Base-by-base conservation (phyloP, 2,329 filamentous ascomycete species). In the Dothidotthia symphoricarpi region DNA sequence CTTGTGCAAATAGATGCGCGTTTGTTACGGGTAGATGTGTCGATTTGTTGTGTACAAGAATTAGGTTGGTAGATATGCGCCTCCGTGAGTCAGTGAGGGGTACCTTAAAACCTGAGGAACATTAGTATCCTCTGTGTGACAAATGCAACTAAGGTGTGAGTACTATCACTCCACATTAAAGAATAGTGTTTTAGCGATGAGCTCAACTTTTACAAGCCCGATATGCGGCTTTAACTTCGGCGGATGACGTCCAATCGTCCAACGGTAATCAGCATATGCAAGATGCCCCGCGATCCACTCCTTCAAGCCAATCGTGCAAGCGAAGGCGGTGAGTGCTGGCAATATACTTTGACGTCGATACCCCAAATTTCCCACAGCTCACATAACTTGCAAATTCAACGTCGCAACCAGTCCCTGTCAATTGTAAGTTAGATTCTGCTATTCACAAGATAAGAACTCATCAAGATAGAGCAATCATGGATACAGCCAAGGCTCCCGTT, bases 401-500 rank as follows among this genome's bases (percentile, higher is more conserved):
- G 19, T 22, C 19, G 19, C 5, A 9, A 22, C 19, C 9, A 22
- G 9, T 9, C 9, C 9, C 9, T 9, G 9, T 22, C 9, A 22
- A 22, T 22, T 22, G 19, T 22, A 9, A 22, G 19, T 22, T 22
- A 9, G 9, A 9, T 5, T 6, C 9, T 22, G 5, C 9, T 22
- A 22, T 9, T 9, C 19, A n/a, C 19, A 22, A 9, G 19, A 22
- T 6, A 22, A 22, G 9, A 9, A 22, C 19, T 22, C 9, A 22
- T 9, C 19, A 22, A 22, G 19, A 6, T 9, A 22, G 19, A 22
- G 9, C 9, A 6, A 22, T 22, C 19, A 97, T 97, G 91, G 91
- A 97, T 80, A 80, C 87, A 69, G 82, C 84, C 72, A 95, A 95
- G 81, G 82, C 87, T 71, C 89, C 90, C 76, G 88, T 95, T 78